Percentiles rank a stretch among this genome's conserved stretches.
Conservation (phyloP, 805 yeast genomes). For the Wickerhamomyces ciferrii region DNA sequence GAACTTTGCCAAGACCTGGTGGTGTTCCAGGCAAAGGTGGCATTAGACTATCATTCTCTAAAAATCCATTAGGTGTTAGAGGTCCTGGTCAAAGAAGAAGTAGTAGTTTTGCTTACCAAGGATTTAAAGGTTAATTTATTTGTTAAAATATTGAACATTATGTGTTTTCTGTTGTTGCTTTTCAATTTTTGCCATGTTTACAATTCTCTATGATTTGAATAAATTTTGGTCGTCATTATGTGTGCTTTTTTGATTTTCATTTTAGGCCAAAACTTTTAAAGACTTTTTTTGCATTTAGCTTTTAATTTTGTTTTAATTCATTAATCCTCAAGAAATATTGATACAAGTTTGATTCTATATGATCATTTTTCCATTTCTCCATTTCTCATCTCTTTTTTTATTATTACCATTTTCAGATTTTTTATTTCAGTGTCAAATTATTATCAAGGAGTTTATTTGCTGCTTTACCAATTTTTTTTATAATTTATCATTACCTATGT, state of each 20-base stretch:
- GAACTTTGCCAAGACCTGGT: slow-evolving; percentile 79
- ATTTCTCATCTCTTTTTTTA: neutral
- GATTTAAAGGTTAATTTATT: slow-evolving; percentile 9
- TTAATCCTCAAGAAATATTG: no score
- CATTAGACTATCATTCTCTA: slow-evolving; percentile 86
- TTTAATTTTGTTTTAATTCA: neutral
- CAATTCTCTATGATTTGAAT: slow-evolving; percentile 1
- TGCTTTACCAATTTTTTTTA: neutral
- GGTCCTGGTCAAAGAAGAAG: slow-evolving; percentile 51
- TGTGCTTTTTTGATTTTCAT: neutral
- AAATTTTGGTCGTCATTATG: neutral
- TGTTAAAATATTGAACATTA: neutral
- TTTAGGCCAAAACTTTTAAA: neutral
- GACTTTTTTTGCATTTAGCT: neutral
- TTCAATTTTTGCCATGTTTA: neutral
- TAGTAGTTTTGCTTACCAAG: slow-evolving; percentile 21
- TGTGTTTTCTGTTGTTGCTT: neutral
- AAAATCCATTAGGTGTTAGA: slow-evolving; percentile 95
- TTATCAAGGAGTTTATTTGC: neutral
- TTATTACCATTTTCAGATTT: slow-evolving; percentile 1
- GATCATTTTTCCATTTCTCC: no score
- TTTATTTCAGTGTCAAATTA: neutral
- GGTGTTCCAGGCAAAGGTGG: slow-evolving; percentile 81
- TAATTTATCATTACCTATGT: neutral
- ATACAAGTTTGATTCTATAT: no score